Conservation (phyloP, 2,329 filamentous ascomycete genomes). For the Diaporthe amygdali region DNA sequence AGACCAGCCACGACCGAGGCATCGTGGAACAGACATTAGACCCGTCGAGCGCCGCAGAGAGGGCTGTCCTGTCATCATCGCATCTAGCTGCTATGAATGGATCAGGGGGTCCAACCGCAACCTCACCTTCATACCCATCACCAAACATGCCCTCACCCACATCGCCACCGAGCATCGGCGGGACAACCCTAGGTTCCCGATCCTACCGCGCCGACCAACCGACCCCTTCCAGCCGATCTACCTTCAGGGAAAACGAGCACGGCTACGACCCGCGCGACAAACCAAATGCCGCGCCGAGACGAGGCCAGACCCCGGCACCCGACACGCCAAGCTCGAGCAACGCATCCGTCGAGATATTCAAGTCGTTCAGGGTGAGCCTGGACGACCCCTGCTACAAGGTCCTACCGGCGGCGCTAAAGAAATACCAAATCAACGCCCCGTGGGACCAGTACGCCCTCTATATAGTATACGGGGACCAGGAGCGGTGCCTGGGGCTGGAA, state of each 20-base stretch:
- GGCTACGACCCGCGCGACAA: constrained; percentile 44
- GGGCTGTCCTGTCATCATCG: constrained; percentile 70
- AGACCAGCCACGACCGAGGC: constrained; percentile 70
- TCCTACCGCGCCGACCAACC: constrained; percentile 64
- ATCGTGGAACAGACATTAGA: constrained; percentile 70
- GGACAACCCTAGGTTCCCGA: constrained; percentile 61
- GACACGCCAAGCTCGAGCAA: constrained; percentile 61
- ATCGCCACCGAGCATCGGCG: constrained; percentile 62
- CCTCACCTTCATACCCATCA: constrained; percentile 63
- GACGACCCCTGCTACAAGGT: constrained; percentile 99
- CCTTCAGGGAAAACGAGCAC: constrained; percentile 58
- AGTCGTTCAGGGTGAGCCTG: constrained; percentile 96
- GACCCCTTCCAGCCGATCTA: constrained; percentile 59
- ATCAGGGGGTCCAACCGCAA: constrained; percentile 52
- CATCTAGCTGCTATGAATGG: constrained; percentile 76
- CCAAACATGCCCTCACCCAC: constrained; percentile 75
- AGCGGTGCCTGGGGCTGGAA: constrained; percentile 87
- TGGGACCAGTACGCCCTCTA: constrained; percentile 98
- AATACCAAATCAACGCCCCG: constrained; percentile 97
- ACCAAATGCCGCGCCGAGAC: constrained; percentile 50
- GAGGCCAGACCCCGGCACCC: constrained; percentile 66
- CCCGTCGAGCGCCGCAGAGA: constrained; percentile 70
- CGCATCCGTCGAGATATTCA: constrained; percentile 91
- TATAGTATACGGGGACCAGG: constrained; percentile 98
- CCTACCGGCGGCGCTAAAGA: constrained; percentile 90